A percentile compares a stretch with the other conserved stretches of the same genome.
phyloP scores from a whole-genome alignment of 331 rosid species.

The Telfairia occidentalis region DNA sequence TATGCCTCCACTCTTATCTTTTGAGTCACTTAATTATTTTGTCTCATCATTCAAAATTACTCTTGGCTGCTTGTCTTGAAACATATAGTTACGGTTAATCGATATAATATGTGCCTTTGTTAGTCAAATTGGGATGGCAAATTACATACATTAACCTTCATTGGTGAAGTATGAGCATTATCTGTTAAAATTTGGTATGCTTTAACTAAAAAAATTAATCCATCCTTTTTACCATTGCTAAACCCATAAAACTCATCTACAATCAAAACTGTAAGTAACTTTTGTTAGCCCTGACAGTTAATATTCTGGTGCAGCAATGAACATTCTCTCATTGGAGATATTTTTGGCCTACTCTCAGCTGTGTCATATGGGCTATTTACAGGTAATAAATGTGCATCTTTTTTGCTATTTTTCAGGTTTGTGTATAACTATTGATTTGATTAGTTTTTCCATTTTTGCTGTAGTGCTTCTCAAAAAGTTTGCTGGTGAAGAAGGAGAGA shows the following conservation, averaged over 20 bases:
- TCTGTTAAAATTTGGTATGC: neutral
- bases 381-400: slow-evolving; percentile 33
- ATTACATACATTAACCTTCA: neutral
- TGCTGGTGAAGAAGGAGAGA: slow-evolving; percentile 83
- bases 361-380: slow-evolving; percentile 82
- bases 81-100: neutral
- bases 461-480: slow-evolving; percentile 79
- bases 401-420: neutral
- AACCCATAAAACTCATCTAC: neutral
- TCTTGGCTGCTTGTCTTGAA: neutral
- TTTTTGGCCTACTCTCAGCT: slow-evolving; percentile 89
- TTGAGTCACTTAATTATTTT: neutral
- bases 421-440: slow-evolving; percentile 6
- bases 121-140: neutral
- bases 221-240: neutral
- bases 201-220: neutral
- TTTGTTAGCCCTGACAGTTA: neutral
- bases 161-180: neutral
- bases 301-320: slow-evolving; percentile 52
- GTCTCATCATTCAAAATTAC: neutral
- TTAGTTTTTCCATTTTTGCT: slow-evolving; percentile 11
- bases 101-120: neutral
- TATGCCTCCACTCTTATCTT: slow-evolving; percentile 32
- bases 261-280: neutral
- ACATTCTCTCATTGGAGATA: slow-evolving; percentile 71